Base-by-base conservation (phyloP, 306 rosid species). In the Rosa persica region DNA sequence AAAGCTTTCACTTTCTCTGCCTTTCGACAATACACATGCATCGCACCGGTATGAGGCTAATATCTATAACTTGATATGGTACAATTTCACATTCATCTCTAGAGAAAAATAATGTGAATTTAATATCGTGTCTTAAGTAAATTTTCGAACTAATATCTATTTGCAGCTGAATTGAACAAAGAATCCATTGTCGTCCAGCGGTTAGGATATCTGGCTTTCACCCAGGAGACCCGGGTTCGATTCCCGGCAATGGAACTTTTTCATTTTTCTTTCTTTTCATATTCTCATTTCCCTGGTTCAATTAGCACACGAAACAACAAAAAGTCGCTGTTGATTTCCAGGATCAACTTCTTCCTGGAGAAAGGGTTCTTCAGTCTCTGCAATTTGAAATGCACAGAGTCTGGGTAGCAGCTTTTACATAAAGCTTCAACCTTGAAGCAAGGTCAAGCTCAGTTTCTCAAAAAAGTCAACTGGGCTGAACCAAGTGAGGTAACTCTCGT, bases 131-230 rank as follows among this genome's bases (percentile, higher is more conserved):
- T 30, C 3, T 30, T 30, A 2, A 30, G 34, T n/a, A n/a, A n/a
- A n/a, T n/a, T n/a, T n/a, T n/a, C n/a, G n/a, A n/a, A 1, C 2
- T 30, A 30, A 30, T 30, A 30, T 30, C 2, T 30, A 3, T 30
- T 30, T 30, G 34, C 34, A 30, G 36, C 36, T 30, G 36, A 3
- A 30, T 30, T 30, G 36, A 30, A 25, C 44, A 48, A 0, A 8
- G 2, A 3, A 42, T 91, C 90, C 91, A 77, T 88, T 92, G 94
- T 94, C 94, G 94, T 92, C 97, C 96, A 94, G 97, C 93, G 93
- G 95, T 90, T 94, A 94, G 94, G 97, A 94, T 90, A 80, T 94
- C 93, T 90, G 96, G 94, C 96, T 94, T 92, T 94, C 97, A 92
- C 96, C 95, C 92, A 89, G 94, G 90, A 87, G 96, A 90, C 94